A percentile compares a stretch with the other conserved stretches of the same genome.
These are phyloP conservation scores for Hirschfeldia incana DNA, from an alignment of 345 rosid genomes.

Conservation along the genomic window DNA sequence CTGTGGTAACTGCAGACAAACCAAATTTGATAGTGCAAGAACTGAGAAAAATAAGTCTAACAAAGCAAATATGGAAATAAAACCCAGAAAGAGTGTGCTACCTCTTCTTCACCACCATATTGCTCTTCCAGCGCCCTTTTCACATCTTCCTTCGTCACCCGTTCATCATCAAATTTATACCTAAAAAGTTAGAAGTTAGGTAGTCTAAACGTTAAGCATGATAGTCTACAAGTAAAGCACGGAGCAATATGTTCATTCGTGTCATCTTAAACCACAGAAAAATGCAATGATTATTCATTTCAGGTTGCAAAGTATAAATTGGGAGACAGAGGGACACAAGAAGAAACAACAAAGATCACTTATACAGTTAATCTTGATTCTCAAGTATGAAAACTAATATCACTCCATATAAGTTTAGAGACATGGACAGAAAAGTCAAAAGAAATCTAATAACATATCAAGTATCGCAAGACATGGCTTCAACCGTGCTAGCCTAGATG, in stretches of 20 bases:
- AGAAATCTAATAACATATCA: neutral
- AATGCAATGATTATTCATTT: neutral
- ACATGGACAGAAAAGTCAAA: conserved; percentile 11
- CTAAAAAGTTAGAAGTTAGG: conserved; percentile 40
- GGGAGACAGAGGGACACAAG: conserved; percentile 4
- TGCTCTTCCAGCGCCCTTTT: conserved; percentile 96
- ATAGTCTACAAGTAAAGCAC: conserved; percentile 10
- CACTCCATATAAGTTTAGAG: neutral
- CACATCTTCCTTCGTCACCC: conserved; percentile 93
- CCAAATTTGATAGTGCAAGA: conserved; percentile 21
- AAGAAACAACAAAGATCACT: conserved; percentile 11
- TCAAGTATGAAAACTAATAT: conserved; percentile 8
- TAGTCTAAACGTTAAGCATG: conserved; percentile 9
- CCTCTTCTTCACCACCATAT: conserved; percentile 99
- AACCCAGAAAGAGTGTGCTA: conserved; percentile 35
- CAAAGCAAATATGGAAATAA: conserved; percentile 8
- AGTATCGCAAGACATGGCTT: conserved; percentile 12
- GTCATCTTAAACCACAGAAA: conserved; percentile 11
- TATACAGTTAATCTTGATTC: conserved; percentile 1
- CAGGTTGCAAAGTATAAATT: neutral
- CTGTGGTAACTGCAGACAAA: conserved; percentile 66
- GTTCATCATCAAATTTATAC: conserved; percentile 98
- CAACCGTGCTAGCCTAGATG: conserved; percentile 21
- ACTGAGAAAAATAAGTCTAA: conserved; percentile 12
- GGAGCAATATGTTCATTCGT: neutral